A percentile compares a stretch with the other conserved stretches of the same genome.
These are phyloP conservation scores for Tephrocybe rancida DNA, from an alignment of 768 basidiomycete genomes.

Conservation along the genomic window DNA sequence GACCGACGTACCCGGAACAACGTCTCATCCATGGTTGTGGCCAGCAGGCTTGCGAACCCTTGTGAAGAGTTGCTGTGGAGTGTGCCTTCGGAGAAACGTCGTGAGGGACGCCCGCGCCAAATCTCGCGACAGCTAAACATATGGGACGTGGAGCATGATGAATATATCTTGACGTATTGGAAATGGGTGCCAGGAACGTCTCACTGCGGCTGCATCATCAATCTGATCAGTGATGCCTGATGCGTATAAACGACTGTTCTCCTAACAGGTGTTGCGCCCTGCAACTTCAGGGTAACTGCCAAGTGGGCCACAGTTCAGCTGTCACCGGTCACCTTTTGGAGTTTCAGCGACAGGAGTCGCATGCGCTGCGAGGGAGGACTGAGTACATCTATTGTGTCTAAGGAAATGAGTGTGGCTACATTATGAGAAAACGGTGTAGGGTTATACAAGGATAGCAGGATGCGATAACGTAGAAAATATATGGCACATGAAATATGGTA, in stretches of 20 bases:
- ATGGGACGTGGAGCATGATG: not conserved
- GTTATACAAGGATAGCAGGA: conserved; percentile 9
- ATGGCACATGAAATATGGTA: conserved; percentile 12
- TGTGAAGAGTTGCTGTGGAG: no score
- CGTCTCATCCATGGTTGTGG: no score
- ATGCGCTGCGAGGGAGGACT: not conserved
- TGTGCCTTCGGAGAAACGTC: no score
- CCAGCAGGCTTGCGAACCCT: no score
- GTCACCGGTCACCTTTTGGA: no score
- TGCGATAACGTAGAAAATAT: conserved; percentile 12
- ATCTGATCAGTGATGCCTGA: conserved; percentile 18
- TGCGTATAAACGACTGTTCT: not conserved
- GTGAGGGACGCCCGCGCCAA: no score
- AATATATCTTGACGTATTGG: no score
- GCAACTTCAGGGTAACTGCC: not conserved
- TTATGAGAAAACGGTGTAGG: not conserved
- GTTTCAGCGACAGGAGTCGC: not conserved
- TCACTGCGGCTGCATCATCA: conserved; percentile 4
- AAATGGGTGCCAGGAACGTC: conserved; percentile 6
- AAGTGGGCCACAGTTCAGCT: no score
- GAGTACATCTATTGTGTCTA: conserved; percentile 11
- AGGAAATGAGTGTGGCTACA: not conserved
- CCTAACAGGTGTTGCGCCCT: conserved; percentile 1
- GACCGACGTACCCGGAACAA: no score
- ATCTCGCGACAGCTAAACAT: not conserved